Base-by-base conservation (phyloP, 2,329 filamentous ascomycete species). In the Colletotrichum lupini region DNA sequence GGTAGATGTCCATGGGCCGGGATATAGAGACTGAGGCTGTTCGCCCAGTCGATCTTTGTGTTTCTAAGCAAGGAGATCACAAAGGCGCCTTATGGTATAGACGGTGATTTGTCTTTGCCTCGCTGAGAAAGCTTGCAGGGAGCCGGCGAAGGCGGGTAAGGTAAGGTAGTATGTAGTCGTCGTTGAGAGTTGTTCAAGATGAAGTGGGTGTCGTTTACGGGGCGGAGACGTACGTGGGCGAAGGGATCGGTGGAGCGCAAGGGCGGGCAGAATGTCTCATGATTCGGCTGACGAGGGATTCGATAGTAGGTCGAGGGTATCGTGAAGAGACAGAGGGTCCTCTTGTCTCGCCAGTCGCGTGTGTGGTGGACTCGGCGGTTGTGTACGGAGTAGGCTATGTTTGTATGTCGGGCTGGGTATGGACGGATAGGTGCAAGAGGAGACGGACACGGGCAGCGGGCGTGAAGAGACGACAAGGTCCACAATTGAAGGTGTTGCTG, bases 1-100 rank as follows among this genome's bases (percentile, higher is more conserved):
- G 88, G 78, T 91, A 91, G 78, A 91, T 85, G 80, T 92, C 89
- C 90, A 92, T 92, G 74, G 77, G 79, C 74, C 67, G 72, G 73
- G 74, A 68, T 37, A 46, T 37, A 56, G 52, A 49, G 63, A 73
- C 71, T 60, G 73, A 72, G 69, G 49, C 28, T 52, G 49, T 32
- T 60, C 65, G 42, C 69, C 69, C 65, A 65, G 69, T 64, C 28
- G 19, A 55, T 5, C 59, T 5, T 32, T 12, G 24, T 22, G 24
- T 26, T 22, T 42, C 19, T 8, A n/a, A 7, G 55, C 22, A 64
- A 26, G 11, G 14, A 14, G 32, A 37, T 9, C 42, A 49, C 42
- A 49, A 49, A 49, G 42, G 19, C 42, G 19, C 5, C 42, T n/a
- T 49, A 9, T 49, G 8, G 6, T n/a, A 19, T 9, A n/a, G 42